A percentile compares a stretch with the other conserved stretches of the same genome.
Evolutionary conservation across 2,329 filamentous ascomycete genomes (phyloP).

Genomic region (Fusarium falciforme): DNA sequence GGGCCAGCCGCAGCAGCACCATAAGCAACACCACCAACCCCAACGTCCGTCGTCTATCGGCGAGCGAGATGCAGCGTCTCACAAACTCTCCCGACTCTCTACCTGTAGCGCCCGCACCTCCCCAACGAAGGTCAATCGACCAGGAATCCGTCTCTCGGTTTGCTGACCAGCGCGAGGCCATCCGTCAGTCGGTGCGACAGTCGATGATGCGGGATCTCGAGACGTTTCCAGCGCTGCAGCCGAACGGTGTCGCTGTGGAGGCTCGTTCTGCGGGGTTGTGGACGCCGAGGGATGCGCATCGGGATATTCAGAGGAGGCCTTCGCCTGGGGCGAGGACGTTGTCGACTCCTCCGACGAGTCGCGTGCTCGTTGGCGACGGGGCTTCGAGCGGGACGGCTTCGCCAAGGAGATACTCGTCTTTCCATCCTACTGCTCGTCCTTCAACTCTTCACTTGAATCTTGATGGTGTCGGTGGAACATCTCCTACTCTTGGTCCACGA

Average conservation of each 20-base stretch:
- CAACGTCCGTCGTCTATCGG: slow-evolving; percentile 65
- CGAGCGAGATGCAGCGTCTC: slow-evolving; percentile 68
- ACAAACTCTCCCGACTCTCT: slow-evolving; percentile 68
- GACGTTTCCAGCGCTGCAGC: slow-evolving; percentile 26
- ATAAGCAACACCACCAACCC: slow-evolving; percentile 49
- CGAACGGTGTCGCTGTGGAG: slow-evolving; percentile 43
- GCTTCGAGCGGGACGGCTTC: slow-evolving; percentile 46
- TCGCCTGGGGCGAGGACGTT: slow-evolving; percentile 55
- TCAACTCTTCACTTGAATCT: slow-evolving; percentile 58
- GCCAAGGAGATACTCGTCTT: slow-evolving; percentile 63
- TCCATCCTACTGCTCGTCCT: slow-evolving; percentile 58
- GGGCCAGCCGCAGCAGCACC: slow-evolving; percentile 46
- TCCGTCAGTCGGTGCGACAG: slow-evolving; percentile 45
- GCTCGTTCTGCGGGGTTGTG: slow-evolving; percentile 29
- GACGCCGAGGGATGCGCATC: slow-evolving; percentile 23
- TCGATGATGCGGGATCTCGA: slow-evolving; percentile 43
- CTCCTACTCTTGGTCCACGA: slow-evolving; percentile 28
- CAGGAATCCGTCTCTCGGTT: slow-evolving; percentile 48
- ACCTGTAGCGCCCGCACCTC: slow-evolving; percentile 60
- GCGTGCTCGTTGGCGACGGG: slow-evolving; percentile 48
- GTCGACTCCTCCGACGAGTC: slow-evolving; percentile 64
- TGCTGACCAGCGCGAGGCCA: slow-evolving; percentile 46
- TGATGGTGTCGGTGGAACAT: slow-evolving; percentile 39
- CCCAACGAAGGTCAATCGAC: slow-evolving; percentile 53
- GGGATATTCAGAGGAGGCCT: slow-evolving; percentile 47